These are phyloP conservation scores for Chrysoporthe puriensis DNA, from an alignment of 2,329 filamentous ascomycete genomes.

Conservation along the genomic window DNA sequence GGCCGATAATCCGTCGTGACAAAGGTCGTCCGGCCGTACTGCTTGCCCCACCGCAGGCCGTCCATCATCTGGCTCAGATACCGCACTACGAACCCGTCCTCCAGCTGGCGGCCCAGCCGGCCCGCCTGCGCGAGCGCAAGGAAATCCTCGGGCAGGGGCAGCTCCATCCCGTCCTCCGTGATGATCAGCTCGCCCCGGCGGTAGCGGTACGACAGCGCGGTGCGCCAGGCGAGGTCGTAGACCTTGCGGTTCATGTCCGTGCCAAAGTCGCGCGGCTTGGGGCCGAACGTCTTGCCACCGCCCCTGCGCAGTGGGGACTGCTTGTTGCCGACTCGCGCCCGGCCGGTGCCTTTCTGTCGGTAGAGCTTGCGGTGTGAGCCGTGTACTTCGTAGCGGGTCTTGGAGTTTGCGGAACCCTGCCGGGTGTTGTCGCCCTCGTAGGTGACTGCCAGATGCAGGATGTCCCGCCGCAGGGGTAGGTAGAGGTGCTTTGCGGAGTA, in stretches of 20 bases:
- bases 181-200: slow-evolving; percentile 84
- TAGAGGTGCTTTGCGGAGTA: slow-evolving; percentile 84
- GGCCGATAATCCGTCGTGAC: slow-evolving; percentile 66
- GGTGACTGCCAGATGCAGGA: slow-evolving; percentile 88
- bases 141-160: slow-evolving; percentile 59
- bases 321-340: slow-evolving; percentile 76
- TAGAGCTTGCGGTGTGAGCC: slow-evolving; percentile 82
- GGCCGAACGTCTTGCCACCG: slow-evolving; percentile 89
- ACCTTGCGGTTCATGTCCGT: slow-evolving; percentile 84
- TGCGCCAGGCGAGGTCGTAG: slow-evolving; percentile 95
- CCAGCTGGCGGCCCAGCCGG: slow-evolving; percentile 43
- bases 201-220: slow-evolving; percentile 90
- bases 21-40: slow-evolving; percentile 72
- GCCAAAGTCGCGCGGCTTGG: slow-evolving; percentile 87
- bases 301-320: slow-evolving; percentile 83
- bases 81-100: slow-evolving; percentile 55
- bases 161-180: slow-evolving; percentile 76
- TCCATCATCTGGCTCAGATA: slow-evolving; percentile 71
- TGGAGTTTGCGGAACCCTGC: slow-evolving; percentile 81
- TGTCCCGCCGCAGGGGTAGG: slow-evolving; percentile 85
- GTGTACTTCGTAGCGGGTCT: slow-evolving; percentile 80
- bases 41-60: slow-evolving; percentile 70
- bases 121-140: slow-evolving; percentile 42
- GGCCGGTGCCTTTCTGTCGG: slow-evolving; percentile 84
- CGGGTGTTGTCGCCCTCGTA: slow-evolving; percentile 91